phyloP scores from a whole-genome alignment of 169 alveolate species.

The Plasmodium fragile region DNA sequence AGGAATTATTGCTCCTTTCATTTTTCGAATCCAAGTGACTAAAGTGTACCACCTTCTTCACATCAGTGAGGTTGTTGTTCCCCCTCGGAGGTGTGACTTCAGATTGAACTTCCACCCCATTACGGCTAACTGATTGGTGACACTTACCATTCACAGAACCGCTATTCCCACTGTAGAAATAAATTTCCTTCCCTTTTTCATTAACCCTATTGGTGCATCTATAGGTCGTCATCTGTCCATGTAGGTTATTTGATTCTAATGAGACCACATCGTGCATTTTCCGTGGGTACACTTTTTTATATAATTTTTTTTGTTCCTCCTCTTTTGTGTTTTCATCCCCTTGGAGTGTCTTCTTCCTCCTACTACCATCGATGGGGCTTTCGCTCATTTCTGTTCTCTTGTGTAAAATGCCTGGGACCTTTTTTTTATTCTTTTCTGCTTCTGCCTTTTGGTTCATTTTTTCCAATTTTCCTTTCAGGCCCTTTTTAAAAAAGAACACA shows the following conservation, averaged over 20 bases:
- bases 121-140: background rate
- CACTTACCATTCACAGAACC: background rate
- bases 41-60: background rate
- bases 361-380: background rate
- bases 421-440: background rate
- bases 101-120: background rate
- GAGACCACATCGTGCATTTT: background rate
- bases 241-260: background rate
- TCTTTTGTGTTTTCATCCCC: background rate
- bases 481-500: conserved; percentile 22
- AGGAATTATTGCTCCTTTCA: background rate
- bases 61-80: background rate
- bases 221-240: background rate
- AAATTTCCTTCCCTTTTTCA: background rate
- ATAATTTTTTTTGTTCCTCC: background rate
- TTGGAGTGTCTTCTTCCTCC: background rate
- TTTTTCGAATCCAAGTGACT: background rate
- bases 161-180: background rate
- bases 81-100: background rate
- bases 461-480: conserved; percentile 14
- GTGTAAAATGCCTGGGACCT: background rate
- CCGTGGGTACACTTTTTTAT: background rate
- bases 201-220: background rate
- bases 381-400: background rate
- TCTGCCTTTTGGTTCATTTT: background rate